Base-by-base conservation (phyloP, 2,329 filamentous ascomycete species). In the Aspergillus brunneoviolaceus region DNA sequence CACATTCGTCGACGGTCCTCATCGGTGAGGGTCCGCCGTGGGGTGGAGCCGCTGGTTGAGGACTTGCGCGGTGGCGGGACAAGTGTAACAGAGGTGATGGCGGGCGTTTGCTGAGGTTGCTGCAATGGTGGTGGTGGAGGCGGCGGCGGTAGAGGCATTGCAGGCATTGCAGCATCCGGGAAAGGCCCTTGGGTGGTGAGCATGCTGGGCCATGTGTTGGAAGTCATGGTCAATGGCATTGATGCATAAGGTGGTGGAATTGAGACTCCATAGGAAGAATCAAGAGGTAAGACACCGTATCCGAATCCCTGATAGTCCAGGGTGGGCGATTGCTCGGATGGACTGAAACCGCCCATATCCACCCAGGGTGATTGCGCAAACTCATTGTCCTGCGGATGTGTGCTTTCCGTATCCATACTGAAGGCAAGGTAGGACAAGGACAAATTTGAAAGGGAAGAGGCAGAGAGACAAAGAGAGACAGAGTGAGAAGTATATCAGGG, bases 1-100 rank as follows among this genome's bases (percentile, higher is more conserved):
- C 95, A 99, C 93, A 99, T 99, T 49, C 87, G 85, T 66, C 92
- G 86, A 65, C 95, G 89, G 74, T 98, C 93, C 60, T 91, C 89
- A 71, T 96, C 91, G 7, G 92, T 97, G 68, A 99, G 81, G 1
- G 94, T 98, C 77, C 92, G 92, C 67, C 92, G 84, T 4, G 91
- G 90, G 51, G 89, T 90, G 51, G 88, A 78, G 14, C 71, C 61
- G 69, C 80, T 64, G 72, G 80, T 69, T 63, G 65, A 81, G 60
- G 80, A 67, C 76, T 72, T 73, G 48, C 71, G 70, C 21, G 67
- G 59, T 16, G 67, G 58, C n/a, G 65, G 67, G 31, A 45, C 16
- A 45, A n/a, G 39, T 45, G 39, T 45, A 45, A 45, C n/a, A 7
- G 39, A n/a, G 16, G 25, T 45, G 35, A 55, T 63, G 11, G 56